phyloP scores from a whole-genome alignment of 192 early-diverging fungal genomes.

The Coemansia asiatica region DNA sequence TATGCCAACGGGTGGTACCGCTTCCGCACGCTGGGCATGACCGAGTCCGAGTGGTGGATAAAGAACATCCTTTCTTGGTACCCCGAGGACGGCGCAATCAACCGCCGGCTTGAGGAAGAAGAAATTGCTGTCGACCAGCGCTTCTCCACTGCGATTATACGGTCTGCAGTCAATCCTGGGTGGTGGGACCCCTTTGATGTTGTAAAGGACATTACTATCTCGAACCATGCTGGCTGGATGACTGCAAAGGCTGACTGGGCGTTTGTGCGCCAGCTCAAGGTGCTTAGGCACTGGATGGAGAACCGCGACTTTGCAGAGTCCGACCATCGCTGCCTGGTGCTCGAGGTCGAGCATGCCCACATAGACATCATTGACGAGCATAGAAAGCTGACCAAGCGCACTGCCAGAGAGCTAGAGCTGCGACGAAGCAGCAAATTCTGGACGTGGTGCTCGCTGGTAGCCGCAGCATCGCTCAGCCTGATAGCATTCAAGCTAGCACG shows the following conservation, averaged over 20 bases:
- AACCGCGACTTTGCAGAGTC: constrained; percentile 66
- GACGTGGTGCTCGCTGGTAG: constrained; percentile 40
- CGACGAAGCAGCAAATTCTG: constrained; percentile 29
- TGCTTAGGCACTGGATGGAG: constrained; percentile 56
- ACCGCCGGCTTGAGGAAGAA: constrained; percentile 23
- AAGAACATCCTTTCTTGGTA: constrained; percentile 61
- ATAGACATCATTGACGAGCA: constrained; percentile 33
- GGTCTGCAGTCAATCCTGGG: constrained; percentile 66
- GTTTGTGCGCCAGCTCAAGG: constrained; percentile 60
- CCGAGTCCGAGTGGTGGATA: constrained; percentile 73
- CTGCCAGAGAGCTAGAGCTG: constrained; percentile 26
- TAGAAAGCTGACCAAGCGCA: constrained; percentile 14
- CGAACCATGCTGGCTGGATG: constrained; percentile 65
- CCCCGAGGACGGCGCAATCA: constrained; percentile 28
- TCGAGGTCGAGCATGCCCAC: constrained; percentile 54
- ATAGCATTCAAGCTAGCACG: constrained; percentile 27
- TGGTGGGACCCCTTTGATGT: constrained; percentile 74
- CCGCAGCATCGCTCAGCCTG: constrained; percentile 25
- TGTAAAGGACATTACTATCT: constrained; percentile 63
- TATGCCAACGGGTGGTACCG: constrained; percentile 68
- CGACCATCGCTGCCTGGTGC: constrained; percentile 72
- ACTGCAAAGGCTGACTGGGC: constrained; percentile 76
- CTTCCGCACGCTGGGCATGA: constrained; percentile 60
- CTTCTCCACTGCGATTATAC: constrained; percentile 39
- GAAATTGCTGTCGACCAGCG: constrained; percentile 18